Percentiles rank a stretch among this genome's conserved stretches.
phyloP scores from a whole-genome alignment of 495 filamentous ascomycete species.

The Aspergillus sclerotioniger region DNA sequence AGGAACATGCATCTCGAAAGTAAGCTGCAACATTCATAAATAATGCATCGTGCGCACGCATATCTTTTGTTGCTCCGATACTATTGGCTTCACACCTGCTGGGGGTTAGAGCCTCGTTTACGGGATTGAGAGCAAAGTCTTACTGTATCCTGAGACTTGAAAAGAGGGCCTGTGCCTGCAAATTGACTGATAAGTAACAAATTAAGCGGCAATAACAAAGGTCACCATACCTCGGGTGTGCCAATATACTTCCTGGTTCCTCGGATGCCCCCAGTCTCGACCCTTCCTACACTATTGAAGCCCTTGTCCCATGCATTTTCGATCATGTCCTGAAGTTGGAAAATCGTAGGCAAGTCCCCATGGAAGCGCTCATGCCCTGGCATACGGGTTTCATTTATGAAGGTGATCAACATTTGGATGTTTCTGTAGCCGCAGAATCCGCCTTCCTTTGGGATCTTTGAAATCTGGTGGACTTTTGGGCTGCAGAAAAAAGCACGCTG shows the following conservation, averaged over 20 bases:
- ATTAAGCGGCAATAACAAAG: constrained; percentile 4
- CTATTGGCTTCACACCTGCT: constrained; percentile 53
- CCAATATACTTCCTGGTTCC: constrained; percentile 95
- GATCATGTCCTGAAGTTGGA: constrained; percentile 84
- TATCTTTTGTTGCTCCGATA: constrained; percentile 36
- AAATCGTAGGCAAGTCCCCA: constrained; percentile 68
- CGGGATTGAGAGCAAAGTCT: constrained; percentile 21
- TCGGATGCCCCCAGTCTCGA: constrained; percentile 83
- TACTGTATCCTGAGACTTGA: constrained; percentile 64
- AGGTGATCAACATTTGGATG: constrained; percentile 90
- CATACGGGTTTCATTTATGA: constrained; percentile 58
- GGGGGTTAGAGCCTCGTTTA: neutral
- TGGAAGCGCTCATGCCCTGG: constrained; percentile 60
- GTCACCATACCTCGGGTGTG: constrained; percentile 71
- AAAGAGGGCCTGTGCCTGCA: constrained; percentile 78
- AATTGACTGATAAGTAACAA: neutral
- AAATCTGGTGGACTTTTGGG: constrained; percentile 71
- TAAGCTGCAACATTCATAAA: constrained; percentile 70
- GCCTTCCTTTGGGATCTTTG: constrained; percentile 75
- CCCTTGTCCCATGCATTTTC: constrained; percentile 88
- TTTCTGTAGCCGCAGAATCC: constrained; percentile 98
- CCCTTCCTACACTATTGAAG: constrained; percentile 68
- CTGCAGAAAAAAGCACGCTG: constrained; percentile 77
- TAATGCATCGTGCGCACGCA: constrained; percentile 55
- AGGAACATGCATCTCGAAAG: constrained; percentile 54